phyloP scores from a whole-genome alignment of 257 asterid species.

The Solanum chmielewskii region DNA sequence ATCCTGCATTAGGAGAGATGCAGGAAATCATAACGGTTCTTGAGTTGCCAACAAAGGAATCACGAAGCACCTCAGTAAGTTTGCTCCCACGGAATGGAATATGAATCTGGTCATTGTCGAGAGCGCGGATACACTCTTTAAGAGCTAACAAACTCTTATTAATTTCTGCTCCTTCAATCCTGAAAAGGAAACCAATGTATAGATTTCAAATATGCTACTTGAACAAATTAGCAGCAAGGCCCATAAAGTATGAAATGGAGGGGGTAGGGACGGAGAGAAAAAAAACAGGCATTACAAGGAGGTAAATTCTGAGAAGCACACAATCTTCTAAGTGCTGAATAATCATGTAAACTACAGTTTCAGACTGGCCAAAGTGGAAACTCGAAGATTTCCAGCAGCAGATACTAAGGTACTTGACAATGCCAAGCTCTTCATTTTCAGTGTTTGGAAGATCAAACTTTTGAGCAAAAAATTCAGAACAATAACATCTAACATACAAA shows the following conservation, averaged over 20 bases:
- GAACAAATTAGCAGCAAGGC: not conserved
- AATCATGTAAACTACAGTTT: not conserved
- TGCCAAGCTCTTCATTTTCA: not conserved
- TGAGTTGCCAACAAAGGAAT: conserved; percentile 97
- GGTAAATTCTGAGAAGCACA: not conserved
- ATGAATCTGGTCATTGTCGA: conserved; percentile 97
- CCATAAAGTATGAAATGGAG: not conserved
- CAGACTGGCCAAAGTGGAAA: not conserved
- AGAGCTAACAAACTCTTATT: conserved; percentile 96
- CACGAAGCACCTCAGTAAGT: conserved; percentile 97
- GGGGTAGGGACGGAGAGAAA: not conserved
- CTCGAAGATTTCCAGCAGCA: not conserved
- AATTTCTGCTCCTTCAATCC: conserved; percentile 99
- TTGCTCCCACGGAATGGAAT: conserved; percentile 99
- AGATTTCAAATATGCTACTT: not conserved
- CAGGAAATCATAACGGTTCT: conserved; percentile 99
- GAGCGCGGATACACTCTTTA: conserved; percentile 98
- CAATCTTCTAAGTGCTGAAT: not conserved
- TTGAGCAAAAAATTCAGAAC: not conserved
- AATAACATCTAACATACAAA: not conserved
- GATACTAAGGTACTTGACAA: not conserved
- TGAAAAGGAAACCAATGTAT: conserved; percentile 8
- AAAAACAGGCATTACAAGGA: not conserved
- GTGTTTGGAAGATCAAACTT: not conserved
- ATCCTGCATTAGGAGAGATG: conserved; percentile 96